Conservation (phyloP, 495 filamentous ascomycete genomes). For the Hypoxylon trugodes region DNA sequence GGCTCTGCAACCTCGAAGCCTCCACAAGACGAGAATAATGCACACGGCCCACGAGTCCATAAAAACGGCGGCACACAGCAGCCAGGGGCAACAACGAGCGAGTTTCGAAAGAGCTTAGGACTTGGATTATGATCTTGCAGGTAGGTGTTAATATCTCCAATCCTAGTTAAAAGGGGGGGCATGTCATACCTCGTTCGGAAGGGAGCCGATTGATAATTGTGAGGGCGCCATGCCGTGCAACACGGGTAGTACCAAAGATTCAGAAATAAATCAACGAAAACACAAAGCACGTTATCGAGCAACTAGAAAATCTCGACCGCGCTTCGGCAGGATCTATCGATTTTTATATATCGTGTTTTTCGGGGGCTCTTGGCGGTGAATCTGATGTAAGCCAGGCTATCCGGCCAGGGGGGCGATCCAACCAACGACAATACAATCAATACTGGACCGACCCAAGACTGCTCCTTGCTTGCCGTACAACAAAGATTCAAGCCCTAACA, state of each 20-base stretch:
- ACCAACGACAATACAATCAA: conserved; percentile 10
- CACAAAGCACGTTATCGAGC: conserved; percentile 39
- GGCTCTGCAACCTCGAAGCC: conserved; percentile 64
- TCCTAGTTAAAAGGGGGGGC: not conserved
- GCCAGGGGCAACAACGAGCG: conserved; percentile 66
- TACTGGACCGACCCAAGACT: not conserved
- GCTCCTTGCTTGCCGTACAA: conserved; percentile 1
- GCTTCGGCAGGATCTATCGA: conserved; percentile 1
- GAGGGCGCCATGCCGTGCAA: conserved; percentile 42
- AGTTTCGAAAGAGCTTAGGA: conserved; percentile 69
- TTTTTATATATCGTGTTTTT: conserved; percentile 34
- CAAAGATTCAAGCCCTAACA: conserved; percentile 8
- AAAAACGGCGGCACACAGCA: conserved; percentile 70
- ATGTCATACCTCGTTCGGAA: conserved; percentile 56
- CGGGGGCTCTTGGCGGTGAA: conserved; percentile 14
- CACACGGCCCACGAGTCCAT: conserved; percentile 71
- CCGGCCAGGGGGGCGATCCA: not conserved
- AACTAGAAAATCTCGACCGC: not conserved
- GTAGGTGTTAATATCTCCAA: conserved; percentile 21
- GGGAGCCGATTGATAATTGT: conserved; percentile 44
- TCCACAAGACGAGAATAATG: conserved; percentile 69
- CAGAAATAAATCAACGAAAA: conserved; percentile 37
- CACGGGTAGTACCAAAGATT: conserved; percentile 43
- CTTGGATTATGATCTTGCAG: conserved; percentile 70
- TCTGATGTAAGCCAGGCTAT: conserved; percentile 12